These are phyloP conservation scores for Periconia digitata DNA, from an alignment of 2,329 filamentous ascomycete species.

Conservation along the genomic window DNA sequence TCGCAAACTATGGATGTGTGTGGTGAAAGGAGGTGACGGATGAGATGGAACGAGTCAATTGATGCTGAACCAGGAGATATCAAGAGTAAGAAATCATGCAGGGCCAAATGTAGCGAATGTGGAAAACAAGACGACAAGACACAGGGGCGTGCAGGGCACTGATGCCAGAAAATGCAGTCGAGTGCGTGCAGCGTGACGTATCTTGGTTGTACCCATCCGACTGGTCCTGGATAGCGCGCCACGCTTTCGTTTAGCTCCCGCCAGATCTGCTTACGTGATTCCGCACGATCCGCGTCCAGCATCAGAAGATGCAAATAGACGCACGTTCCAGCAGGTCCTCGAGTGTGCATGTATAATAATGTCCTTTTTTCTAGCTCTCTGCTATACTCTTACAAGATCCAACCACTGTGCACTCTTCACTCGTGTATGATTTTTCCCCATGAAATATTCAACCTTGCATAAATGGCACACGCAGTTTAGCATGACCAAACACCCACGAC, in stretches of 20 bases:
- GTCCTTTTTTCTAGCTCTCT: not conserved
- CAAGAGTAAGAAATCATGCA: conserved; percentile 7
- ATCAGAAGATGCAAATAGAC: too few species aligned
- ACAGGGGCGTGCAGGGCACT: not conserved
- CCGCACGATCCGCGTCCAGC: too few species aligned
- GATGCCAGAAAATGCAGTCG: not conserved
- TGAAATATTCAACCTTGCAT: conserved; percentile 14
- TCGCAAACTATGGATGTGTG: conserved; percentile 1
- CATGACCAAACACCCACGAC: conserved; percentile 80
- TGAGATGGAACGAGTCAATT: conserved; percentile 13
- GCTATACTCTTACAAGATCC: not conserved
- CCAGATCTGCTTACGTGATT: not conserved
- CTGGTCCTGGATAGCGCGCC: not conserved
- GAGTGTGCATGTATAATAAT: not conserved
- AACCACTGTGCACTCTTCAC: not conserved
- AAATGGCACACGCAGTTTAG: conserved; percentile 13
- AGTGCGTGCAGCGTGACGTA: conserved; percentile 6
- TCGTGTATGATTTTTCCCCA: conserved; percentile 1
- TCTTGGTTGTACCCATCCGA: not conserved
- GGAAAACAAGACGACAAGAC: not conserved
- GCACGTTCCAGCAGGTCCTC: too few species aligned
- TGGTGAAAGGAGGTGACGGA: conserved; percentile 6
- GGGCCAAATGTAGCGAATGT: conserved; percentile 9
- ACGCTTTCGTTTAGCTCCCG: not conserved
- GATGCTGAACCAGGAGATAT: conserved; percentile 1